phyloP scores from a whole-genome alignment of 1,284 basidiomycete species.

The Irpex lacteus region DNA sequence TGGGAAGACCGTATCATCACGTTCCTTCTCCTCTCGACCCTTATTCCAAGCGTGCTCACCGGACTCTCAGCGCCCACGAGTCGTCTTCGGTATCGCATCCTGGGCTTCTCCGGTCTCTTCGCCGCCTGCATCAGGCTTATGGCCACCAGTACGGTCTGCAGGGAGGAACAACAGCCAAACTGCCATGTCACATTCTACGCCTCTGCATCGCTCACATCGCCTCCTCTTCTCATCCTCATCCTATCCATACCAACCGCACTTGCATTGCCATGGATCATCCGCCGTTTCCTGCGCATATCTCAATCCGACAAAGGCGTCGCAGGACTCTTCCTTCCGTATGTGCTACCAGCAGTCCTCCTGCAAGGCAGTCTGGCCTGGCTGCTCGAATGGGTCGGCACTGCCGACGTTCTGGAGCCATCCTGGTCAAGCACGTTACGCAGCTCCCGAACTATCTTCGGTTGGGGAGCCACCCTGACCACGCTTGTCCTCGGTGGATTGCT shows the following conservation, averaged over 20 bases:
- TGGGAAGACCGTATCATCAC: constrained; percentile 90
- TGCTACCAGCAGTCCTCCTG: constrained; percentile 58
- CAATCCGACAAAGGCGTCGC: constrained; percentile 77
- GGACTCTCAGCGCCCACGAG: constrained; percentile 67
- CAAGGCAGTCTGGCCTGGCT: constrained; percentile 71
- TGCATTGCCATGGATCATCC: constrained; percentile 58
- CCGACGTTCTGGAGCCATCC: constrained; percentile 39
- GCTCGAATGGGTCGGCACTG: constrained; percentile 74
- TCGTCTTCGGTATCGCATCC: constrained; percentile 72
- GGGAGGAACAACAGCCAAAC: constrained; percentile 92
- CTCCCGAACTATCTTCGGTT: constrained; percentile 60
- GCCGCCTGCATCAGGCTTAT: constrained; percentile 74
- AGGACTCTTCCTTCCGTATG: constrained; percentile 54
- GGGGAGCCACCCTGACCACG: constrained; percentile 50
- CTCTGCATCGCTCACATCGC: constrained; percentile 61
- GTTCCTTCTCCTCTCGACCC: constrained; percentile 69
- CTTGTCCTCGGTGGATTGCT: constrained; percentile 54
- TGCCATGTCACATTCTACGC: constrained; percentile 88
- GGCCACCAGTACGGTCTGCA: constrained; percentile 78
- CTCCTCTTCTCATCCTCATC: constrained; percentile 58
- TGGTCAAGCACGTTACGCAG: constrained; percentile 43
- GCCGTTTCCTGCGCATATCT: constrained; percentile 60
- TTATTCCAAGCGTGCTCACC: constrained; percentile 54
- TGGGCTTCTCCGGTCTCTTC: constrained; percentile 67
- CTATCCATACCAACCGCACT: constrained; percentile 54